Conservation (phyloP, 345 rosid genomes). For the Syzygium aqueum region DNA sequence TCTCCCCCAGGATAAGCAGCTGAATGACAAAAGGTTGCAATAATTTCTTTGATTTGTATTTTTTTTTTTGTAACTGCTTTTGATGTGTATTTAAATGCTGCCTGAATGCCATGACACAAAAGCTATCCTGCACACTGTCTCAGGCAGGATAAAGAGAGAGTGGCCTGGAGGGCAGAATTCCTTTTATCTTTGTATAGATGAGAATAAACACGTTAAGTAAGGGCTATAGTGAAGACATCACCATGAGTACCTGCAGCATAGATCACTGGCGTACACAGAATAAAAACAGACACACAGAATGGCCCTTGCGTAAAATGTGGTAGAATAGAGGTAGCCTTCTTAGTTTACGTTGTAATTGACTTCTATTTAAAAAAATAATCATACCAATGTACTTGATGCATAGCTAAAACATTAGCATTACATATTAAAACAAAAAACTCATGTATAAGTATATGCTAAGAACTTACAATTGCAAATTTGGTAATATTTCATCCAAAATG, state of each 20-base stretch:
- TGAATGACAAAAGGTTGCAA: neutral
- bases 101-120: neutral
- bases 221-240: neutral
- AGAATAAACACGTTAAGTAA: neutral
- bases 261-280: neutral
- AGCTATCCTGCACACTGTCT: neutral
- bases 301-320: neutral
- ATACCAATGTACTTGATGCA: neutral
- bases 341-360: neutral
- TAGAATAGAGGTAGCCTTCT: neutral
- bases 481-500: neutral
- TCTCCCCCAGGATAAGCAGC: neutral
- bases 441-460: neutral
- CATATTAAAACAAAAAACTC: neutral
- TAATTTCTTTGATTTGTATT: neutral
- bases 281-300: neutral
- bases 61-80: neutral
- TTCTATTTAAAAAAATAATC: neutral
- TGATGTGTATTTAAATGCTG: neutral
- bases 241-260: neutral
- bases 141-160: neutral
- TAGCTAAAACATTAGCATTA: neutral
- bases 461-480: neutral
- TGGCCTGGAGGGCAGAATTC: neutral
- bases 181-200: neutral